These are phyloP conservation scores for Fusarium brevicatenulatum DNA, from an alignment of 2,329 filamentous ascomycete species.

Conservation along the genomic window DNA sequence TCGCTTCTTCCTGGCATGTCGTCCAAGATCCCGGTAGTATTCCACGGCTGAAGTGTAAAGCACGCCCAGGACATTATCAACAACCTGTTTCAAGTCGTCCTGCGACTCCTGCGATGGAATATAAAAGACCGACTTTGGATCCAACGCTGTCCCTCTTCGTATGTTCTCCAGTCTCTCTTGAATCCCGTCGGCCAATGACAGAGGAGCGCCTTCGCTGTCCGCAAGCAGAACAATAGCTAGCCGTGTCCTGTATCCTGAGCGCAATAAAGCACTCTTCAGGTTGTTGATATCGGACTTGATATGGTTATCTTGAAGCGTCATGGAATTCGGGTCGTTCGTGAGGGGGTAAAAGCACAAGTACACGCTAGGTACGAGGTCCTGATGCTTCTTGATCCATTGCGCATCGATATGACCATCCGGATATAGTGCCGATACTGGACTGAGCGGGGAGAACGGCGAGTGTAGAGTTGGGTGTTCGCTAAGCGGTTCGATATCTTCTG, in stretches of 20 bases:
- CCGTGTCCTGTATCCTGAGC: conserved; percentile 80
- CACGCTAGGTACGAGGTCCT: conserved; percentile 81
- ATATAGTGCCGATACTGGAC: conserved; percentile 82
- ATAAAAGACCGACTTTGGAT: conserved; percentile 87
- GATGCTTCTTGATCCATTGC: conserved; percentile 89
- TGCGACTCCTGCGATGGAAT: conserved; percentile 78
- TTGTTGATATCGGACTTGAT: conserved; percentile 87
- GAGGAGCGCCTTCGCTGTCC: conserved; percentile 42
- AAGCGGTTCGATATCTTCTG: conserved; percentile 60
- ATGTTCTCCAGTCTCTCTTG: conserved; percentile 81
- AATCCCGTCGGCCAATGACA: conserved; percentile 69
- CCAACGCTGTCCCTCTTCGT: conserved; percentile 80
- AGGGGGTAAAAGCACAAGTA: conserved; percentile 85
- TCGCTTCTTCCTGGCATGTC: conserved; percentile 89
- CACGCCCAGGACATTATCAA: conserved; percentile 75
- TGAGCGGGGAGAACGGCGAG: conserved; percentile 91
- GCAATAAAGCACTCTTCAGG: conserved; percentile 72
- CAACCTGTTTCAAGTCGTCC: conserved; percentile 77
- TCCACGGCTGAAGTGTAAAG: conserved; percentile 82
- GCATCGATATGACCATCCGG: conserved; percentile 88
- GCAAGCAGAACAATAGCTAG: conserved; percentile 73
- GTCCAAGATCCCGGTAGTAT: conserved; percentile 94
- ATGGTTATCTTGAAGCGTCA: conserved; percentile 84
- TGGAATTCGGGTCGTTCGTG: conserved; percentile 75
- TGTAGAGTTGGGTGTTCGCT: conserved; percentile 72